Percentiles rank a stretch among this genome's conserved stretches.
Evolutionary conservation across 2,329 filamentous ascomycete species (phyloP).

Genomic region (Tolypocladium amazonense): DNA sequence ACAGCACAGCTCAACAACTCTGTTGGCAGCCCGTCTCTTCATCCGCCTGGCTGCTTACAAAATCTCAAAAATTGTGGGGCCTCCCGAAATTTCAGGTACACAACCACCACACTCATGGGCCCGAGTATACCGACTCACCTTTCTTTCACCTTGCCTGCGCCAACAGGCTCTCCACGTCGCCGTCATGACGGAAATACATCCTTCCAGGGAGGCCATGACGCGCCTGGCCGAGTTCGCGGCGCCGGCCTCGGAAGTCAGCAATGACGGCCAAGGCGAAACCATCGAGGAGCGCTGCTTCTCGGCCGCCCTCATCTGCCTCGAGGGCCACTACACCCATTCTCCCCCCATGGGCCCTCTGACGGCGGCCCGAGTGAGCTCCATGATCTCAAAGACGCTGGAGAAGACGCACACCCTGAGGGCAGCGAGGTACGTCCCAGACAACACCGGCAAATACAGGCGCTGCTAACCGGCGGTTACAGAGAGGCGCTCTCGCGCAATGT

Average conservation of each 20-base stretch:
- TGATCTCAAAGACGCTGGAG: conserved; percentile 50
- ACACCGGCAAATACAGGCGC: not conserved
- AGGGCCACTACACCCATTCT: conserved; percentile 48
- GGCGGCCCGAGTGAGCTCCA: conserved; percentile 41
- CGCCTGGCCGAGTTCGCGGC: conserved; percentile 13
- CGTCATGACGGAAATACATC: not conserved
- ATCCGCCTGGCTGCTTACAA: not conserved
- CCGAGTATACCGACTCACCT: not conserved
- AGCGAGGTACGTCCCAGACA: conserved; percentile 34
- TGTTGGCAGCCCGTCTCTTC: not conserved
- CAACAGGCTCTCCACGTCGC: not conserved
- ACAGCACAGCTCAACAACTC: not conserved
- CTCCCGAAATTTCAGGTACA: not conserved
- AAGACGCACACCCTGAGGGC: conserved; percentile 52
- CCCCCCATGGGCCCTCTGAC: conserved; percentile 48
- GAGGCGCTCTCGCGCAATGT: conserved; percentile 52
- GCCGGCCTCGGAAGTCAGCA: conserved; percentile 6
- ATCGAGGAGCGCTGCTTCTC: conserved; percentile 56
- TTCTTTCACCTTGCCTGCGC: not conserved
- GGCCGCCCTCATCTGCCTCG: conserved; percentile 48
- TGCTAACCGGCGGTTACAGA: conserved; percentile 22
- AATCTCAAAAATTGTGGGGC: not conserved
- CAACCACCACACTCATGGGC: not conserved
- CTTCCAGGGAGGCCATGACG: conserved; percentile 11
- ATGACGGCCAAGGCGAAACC: conserved; percentile 26